Evolutionary conservation across 257 asterid species (phyloP), one percentile per base, ranked within the genome.

Genomic region (Schizonepeta tenuifolia): DNA sequence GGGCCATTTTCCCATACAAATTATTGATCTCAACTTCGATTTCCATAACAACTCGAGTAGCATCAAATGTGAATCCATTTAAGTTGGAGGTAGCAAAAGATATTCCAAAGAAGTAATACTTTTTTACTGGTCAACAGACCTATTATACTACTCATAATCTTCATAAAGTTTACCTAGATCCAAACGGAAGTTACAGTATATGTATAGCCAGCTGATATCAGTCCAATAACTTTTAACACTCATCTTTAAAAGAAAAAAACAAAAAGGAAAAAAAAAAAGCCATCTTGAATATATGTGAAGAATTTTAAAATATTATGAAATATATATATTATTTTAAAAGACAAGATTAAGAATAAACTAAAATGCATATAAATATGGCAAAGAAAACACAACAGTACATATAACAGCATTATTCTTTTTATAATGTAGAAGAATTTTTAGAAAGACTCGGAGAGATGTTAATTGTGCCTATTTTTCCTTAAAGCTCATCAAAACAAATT

Each of bases 61-160:
- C 31, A 62, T 15, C 28, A 47, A 69, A 54, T 40, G 38, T 15
- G 28, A 66, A 18, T 47, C 46, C 43, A 36, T 11, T 46, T 41
- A 36, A 66, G 75, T 66, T 53, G 56, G 63, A 73, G 68, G 73
- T 69, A 50, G 64, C 36, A 56, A 24, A 66, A 31, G 55, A 24
- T 9, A 46, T 12, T 22, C 43, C 33, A 54, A 57, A 40, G 2
- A 62, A 35, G 57, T 3, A 6, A 61, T 51, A 60, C 61, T 56
- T 33, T 28, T 56, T 20, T 54, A 35, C 9, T 65, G 47, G 77
- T 33, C 65, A 21, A 20, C 20, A 9, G 61, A 22, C 59, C 75
- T 33, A 58, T 49, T 20, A 26, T 13, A 28, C 47, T 17, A 38
- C 65, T 56, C 21, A 56, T 14, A 66, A 67, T 7, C 71, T 44